Evolutionary conservation across 495 filamentous ascomycete species (phyloP).

Genomic region (Talaromyces trachyspermus): DNA sequence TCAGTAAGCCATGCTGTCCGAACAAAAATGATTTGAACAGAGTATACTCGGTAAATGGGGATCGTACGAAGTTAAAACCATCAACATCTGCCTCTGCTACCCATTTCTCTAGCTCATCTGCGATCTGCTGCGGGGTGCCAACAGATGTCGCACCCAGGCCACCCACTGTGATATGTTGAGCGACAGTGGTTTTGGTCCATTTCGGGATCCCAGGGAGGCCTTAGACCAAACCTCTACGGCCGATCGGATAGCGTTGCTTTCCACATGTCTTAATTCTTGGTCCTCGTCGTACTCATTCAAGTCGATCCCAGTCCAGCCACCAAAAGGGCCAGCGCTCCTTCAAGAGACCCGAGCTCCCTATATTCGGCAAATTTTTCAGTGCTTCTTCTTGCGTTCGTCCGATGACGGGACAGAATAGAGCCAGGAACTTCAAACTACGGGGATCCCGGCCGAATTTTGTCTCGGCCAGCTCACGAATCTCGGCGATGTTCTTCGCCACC

Average conservation of each 20-base stretch:
- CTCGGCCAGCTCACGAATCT: constrained; percentile 41
- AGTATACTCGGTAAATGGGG: neutral
- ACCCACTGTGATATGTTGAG: constrained; percentile 55
- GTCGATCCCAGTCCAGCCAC: constrained; percentile 54
- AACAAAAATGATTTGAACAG: neutral
- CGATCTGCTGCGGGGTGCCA: constrained; percentile 50
- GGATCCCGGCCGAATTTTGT: constrained; percentile 40
- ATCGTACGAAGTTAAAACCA: constrained; percentile 51
- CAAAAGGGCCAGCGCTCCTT: constrained; percentile 52
- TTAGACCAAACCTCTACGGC: constrained; percentile 43
- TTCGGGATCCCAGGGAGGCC: constrained; percentile 39
- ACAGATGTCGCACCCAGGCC: constrained; percentile 48
- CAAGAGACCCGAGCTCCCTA: constrained; percentile 40
- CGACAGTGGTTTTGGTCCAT: constrained; percentile 59
- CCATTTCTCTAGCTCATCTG: constrained; percentile 56
- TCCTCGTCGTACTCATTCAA: constrained; percentile 45
- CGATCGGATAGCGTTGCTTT: constrained; percentile 54
- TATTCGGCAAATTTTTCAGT: constrained; percentile 42
- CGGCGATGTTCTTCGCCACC: constrained; percentile 40
- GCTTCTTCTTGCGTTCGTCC: constrained; percentile 50
- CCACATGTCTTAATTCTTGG: constrained; percentile 48
- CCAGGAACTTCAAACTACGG: constrained; percentile 45
- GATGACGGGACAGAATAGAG: constrained; percentile 42
- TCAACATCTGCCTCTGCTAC: constrained; percentile 54
- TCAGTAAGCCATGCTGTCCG: constrained; percentile 2